Evolutionary conservation across 176 grass and related monocot species (phyloP), one percentile per base, ranked within the genome.

Genomic region (Cenchrus fungigraminus): DNA sequence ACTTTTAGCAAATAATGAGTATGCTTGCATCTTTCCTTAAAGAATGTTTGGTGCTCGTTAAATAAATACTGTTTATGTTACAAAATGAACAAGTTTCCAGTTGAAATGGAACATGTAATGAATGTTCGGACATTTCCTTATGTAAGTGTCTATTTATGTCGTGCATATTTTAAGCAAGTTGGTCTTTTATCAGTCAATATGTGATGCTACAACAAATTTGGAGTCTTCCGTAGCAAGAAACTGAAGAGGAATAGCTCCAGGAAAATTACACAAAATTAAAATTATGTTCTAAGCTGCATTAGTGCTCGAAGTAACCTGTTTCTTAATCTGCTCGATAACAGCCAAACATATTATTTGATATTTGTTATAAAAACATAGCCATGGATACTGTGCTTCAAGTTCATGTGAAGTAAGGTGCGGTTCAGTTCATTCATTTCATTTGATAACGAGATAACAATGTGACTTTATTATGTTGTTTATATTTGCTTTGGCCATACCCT

Each of bases 1-100:
- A 75, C 60, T 74, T 83, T 54, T 59, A 91, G 42, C 28, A 84
- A 71, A 78, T 29, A 47, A 16, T 42, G 8, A 85, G 63, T 83
- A 79, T 88, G 22, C 47, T 63, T 75, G 19, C 7, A 73, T 71
- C 32, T 56, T 64, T 63, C 12, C 7, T 34, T 63, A 8, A 19
- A 82, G n/a, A 52, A 31, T 74, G 72, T 34, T 74, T 74, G 72
- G 76, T 68, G 51, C 61, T 76, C n/a, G 32, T 16, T 83, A 70
- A 83, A 43, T 80, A 13, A 42, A 28, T 69, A 70, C 43, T 82
- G 71, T 68, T 49, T 68, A 65, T 46, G 44, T 65, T 65, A 65
- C 52, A 65, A 31, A 40, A 32, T 20, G 2, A 28, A 14, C 37
- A 69, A 47, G 69, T 81, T 81, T 75, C 65, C 53, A 42, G 29